These are phyloP conservation scores for Magnusiomyces tetraspermus DNA, from an alignment of 1,139 yeast genomes.

Conservation along the genomic window DNA sequence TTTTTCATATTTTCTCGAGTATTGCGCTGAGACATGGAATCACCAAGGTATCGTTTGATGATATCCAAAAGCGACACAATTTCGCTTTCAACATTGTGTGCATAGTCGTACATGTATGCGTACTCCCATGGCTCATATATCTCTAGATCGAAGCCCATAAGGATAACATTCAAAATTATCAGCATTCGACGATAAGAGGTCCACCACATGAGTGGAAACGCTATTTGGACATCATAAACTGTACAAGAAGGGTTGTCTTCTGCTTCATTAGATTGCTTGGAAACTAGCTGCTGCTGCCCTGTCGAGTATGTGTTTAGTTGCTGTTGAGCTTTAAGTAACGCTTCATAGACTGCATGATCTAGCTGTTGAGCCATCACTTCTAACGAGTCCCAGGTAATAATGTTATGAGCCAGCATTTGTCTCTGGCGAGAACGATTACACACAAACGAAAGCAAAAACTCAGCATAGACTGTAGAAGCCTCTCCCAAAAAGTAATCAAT, in stretches of 20 bases:
- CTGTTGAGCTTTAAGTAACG: slow-evolving; percentile 1
- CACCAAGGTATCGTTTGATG: neutral
- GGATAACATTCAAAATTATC: slow-evolving; percentile 60
- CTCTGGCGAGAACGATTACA: slow-evolving; percentile 79
- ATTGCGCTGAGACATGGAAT: neutral
- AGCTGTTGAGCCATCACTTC: slow-evolving; percentile 86
- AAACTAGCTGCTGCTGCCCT: neutral
- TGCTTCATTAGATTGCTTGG: no score
- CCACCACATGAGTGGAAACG: slow-evolving; percentile 59
- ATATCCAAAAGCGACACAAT: neutral
- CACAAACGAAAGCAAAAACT: slow-evolving; percentile 41
- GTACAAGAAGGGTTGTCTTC: no score
- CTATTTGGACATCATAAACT: slow-evolving; percentile 21
- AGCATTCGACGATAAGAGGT: slow-evolving; percentile 55
- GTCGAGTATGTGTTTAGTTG: slow-evolving; percentile 1
- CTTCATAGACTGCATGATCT: slow-evolving; percentile 82
- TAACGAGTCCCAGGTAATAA: slow-evolving; percentile 64
- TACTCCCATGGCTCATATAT: slow-evolving; percentile 66
- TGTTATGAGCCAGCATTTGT: slow-evolving; percentile 51
- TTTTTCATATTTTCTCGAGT: neutral
- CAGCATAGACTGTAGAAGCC: slow-evolving; percentile 32
- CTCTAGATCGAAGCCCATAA: slow-evolving; percentile 70
- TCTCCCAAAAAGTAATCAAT: slow-evolving; percentile 23
- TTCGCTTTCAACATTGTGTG: slow-evolving; percentile 25
- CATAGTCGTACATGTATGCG: slow-evolving; percentile 60